Base-by-base conservation (phyloP, 2,329 filamentous ascomycete genomes). In the Pseudocercospora cruenta region DNA sequence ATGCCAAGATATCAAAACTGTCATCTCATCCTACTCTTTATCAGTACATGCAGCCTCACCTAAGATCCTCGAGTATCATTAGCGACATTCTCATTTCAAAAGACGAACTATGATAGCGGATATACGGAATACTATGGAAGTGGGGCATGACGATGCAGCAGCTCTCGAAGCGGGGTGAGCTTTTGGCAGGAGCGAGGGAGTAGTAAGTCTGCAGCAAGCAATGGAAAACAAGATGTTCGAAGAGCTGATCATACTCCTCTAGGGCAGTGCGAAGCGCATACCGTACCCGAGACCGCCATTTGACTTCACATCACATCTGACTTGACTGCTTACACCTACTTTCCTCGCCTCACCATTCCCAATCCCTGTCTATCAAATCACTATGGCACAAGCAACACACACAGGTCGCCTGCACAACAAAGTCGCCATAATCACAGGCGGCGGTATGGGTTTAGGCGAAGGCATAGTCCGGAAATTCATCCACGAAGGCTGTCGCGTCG, bases 381-480 rank as follows among this genome's bases (percentile, higher is more conserved):
- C 4, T 3, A 43, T 43, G 39, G 39, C 39, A n/a, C 39, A 43
- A 43, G 39, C 39, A 43, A 26, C 21, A 3, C 60, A 49, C 24
- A 58, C 45, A 19, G 67, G 67, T 53, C 64, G 63, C 16, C 69
- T 73, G 16, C 39, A 64, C 22, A 10, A 39, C 22, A 73, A 73
- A 58, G 63, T 70, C 26, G 71, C 70, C 54, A 69, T 76, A 55
- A 64, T 76, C 9, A 75, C 74, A 7, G 74, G 74, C 53, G 74
- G 68, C 31, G 71, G 67, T 19, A 73, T 73, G 39, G 74, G 77
- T 7, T 72, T 77, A 55, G 76, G 77, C 10, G 71, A 70, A 66
- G 74, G 72, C 55, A 77, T 78, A 19, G 73, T 73, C 26, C 57
- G 68, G 6, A 72, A 69, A 33, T 78, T 78, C 62, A 64, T 70